Conservation (phyloP, 148 eudicot species). For the Fagopyrum tataricum region DNA sequence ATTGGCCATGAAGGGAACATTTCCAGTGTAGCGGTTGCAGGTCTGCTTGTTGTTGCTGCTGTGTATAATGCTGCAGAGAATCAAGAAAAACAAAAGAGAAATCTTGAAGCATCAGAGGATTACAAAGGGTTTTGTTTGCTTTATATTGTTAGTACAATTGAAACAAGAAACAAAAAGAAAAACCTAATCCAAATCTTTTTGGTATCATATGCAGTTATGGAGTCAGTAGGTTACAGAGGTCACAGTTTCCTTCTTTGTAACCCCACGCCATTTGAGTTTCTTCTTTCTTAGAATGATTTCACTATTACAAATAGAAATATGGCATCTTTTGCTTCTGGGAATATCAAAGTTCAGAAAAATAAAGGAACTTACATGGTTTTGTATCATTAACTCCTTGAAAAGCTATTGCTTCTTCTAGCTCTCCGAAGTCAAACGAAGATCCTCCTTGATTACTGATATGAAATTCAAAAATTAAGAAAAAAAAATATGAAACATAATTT, state of each 20-base stretch:
- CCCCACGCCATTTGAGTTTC: conserved; percentile 69
- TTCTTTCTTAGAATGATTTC: conserved; percentile 39
- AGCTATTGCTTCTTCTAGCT: conserved; percentile 83
- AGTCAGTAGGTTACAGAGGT: conserved; percentile 33
- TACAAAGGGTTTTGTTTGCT: not conserved
- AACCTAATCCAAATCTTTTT: conserved; percentile 26
- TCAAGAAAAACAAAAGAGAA: conserved; percentile 3
- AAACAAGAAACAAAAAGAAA: not conserved
- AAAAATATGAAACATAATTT: not conserved
- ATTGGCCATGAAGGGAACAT: conserved; percentile 99
- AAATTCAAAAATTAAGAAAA: not conserved
- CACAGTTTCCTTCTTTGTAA: conserved; percentile 50
- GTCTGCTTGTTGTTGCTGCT: conserved; percentile 27
- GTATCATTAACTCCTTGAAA: conserved; percentile 76
- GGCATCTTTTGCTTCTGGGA: conserved; percentile 16
- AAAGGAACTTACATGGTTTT: conserved; percentile 41
- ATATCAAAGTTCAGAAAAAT: conserved; percentile 41
- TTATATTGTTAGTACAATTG: not conserved
- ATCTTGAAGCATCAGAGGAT: conserved; percentile 5
- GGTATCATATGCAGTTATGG: conserved; percentile 30
- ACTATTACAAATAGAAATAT: conserved; percentile 41
- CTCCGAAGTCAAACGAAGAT: conserved; percentile 86
- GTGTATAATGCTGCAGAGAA: conserved; percentile 77
- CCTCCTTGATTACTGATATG: conserved; percentile 74
- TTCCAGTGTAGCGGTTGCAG: conserved; percentile 97